These are phyloP conservation scores for Pichia rugopelliculosa DNA, from an alignment of 805 yeast genomes.

Conservation along the genomic window DNA sequence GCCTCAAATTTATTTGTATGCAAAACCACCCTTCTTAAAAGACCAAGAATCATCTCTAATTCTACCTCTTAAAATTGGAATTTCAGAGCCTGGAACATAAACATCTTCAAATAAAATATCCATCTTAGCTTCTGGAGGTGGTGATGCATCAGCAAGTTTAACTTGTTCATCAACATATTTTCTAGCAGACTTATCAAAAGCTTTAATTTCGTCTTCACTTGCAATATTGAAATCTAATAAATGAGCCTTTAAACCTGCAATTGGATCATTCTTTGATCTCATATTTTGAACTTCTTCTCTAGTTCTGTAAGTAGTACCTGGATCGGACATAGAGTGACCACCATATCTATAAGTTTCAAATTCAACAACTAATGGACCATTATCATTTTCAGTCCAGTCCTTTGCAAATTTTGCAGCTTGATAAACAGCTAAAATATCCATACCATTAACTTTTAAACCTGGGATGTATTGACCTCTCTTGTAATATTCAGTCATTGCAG, in stretches of 20 bases:
- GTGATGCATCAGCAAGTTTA: constrained; percentile 85
- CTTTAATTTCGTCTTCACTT: constrained; percentile 89
- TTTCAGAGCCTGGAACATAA: constrained; percentile 90
- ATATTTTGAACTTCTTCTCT: constrained; percentile 99
- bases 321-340: constrained; percentile 99
- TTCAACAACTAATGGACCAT: constrained; percentile 94
- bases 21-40: constrained; percentile 33
- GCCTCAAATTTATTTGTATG: constrained; percentile 25
- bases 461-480: constrained; percentile 99
- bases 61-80: constrained; percentile 92
- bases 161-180: constrained; percentile 91
- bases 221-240: constrained; percentile 79
- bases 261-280: constrained; percentile 98
- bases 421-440: constrained; percentile 93
- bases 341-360: constrained; percentile 99
- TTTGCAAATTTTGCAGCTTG: constrained; percentile 96
- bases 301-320: constrained; percentile 99
- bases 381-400: constrained; percentile 89
- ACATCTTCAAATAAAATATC: constrained; percentile 94
- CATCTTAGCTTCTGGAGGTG: constrained; percentile 94
- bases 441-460: constrained; percentile 96
- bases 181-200: constrained; percentile 94
- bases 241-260: constrained; percentile 88
- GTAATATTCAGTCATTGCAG: constrained; percentile 94
- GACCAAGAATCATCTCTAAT: constrained; percentile 90